phyloP scores from a whole-genome alignment of 805 yeast genomes.

The Lachancea cidri region DNA sequence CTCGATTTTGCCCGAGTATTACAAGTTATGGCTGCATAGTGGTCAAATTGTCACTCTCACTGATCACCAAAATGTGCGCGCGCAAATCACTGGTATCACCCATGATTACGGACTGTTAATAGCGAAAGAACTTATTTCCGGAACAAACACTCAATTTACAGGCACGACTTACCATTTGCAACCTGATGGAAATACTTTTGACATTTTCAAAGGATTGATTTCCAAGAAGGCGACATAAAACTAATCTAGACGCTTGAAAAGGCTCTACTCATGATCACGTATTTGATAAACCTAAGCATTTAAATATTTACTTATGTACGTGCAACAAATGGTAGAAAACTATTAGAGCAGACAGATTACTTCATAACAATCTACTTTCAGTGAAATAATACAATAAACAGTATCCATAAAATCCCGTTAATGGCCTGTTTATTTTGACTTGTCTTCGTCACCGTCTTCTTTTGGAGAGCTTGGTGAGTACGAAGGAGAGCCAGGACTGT shows the following conservation, averaged over 20 bases:
- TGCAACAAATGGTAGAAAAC: not conserved
- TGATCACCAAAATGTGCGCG: constrained; percentile 47
- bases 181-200: constrained; percentile 97
- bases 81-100: constrained; percentile 75
- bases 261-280: too few species aligned
- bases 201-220: constrained; percentile 85
- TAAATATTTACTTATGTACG: not conserved
- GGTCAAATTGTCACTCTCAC: constrained; percentile 68
- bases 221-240: constrained; percentile 58
- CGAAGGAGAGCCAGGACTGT: constrained; percentile 70
- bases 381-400: not conserved
- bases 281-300: too few species aligned
- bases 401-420: constrained; percentile 2
- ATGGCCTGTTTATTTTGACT: constrained; percentile 3
- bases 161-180: constrained; percentile 66
- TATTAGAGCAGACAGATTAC: not conserved
- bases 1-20: constrained; percentile 66
- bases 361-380: not conserved
- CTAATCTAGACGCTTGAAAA: too few species aligned
- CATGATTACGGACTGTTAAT: constrained; percentile 76
- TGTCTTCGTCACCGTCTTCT: not conserved
- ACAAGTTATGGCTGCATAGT: constrained; percentile 80
- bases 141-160: constrained; percentile 38
- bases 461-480: constrained; percentile 43
- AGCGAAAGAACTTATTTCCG: constrained; percentile 58